Evolutionary conservation across 2,329 filamentous ascomycete species (phyloP), one percentile per base, ranked within the genome.

Genomic region (Chaetomiaceae sp.): DNA sequence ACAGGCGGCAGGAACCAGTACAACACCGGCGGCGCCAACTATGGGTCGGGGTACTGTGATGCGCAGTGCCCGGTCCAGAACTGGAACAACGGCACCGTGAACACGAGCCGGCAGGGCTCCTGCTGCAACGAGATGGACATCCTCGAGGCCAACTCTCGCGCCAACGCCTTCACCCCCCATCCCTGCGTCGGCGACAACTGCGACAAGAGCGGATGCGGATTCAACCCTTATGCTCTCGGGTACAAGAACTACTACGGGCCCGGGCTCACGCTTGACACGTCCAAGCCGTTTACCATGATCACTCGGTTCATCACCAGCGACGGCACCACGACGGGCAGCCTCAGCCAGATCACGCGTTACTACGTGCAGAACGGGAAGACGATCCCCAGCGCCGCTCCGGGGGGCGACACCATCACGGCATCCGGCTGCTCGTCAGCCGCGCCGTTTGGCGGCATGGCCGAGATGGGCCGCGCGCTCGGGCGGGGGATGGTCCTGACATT

Each of bases 51-150:
- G 0, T 64, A 64, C 53, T 64, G 62, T 53, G 62, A 64, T 13
- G 62, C 62, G 8, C 62, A 64, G 59, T 64, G 62, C 55, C 60
- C 50, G 36, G 78, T 78, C 50, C 79, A 78, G 49, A 65, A 68
- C 0, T 80, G 80, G 57, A 78, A 80, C 60, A 75, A 75, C 55
- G 78, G 77, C 29, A 62, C 38, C 9, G 54, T 56, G 48, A 62
- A 74, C 49, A 66, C 70, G 37, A 67, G 61, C n/a, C n/a, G 65
- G 37, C 32, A 52, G 45, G 75, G 76, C 27, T 64, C 73, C 3
- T 80, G 77, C 72, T 80, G 77, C 61, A 77, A 77, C 61, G 77
- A 80, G 62, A 73, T 80, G 65, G 77, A 80, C 54, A 77, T 80
- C 60, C 79, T 76, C 75, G 77, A 81, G 56, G 76, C 76, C 50